Evolutionary conservation across 208 protist species (phyloP), one percentile per base, ranked within the genome.

Genomic region (Herpetomonas tarakana): DNA sequence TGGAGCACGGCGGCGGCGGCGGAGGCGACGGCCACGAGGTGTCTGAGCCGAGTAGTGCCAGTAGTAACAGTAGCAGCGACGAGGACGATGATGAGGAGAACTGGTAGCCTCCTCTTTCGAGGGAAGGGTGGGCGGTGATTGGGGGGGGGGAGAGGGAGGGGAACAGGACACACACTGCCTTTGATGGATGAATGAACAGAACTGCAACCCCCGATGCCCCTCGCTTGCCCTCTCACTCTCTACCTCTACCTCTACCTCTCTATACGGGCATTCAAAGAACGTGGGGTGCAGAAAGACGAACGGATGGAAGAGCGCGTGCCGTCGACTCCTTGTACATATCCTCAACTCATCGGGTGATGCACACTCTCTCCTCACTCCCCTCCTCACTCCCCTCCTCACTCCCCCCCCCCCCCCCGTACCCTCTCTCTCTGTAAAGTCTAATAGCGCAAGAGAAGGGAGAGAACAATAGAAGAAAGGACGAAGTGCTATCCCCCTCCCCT

Each of bases 11-110:
- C 35, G 14, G 14, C 9, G 35, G 35, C 35, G 35, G 14, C 35
- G 14, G 35, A 18, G 35, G 35, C 14, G 59, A 74, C 28, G 35
- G 62, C n/a, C 55, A 73, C n/a, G 65, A 63, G 30, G 21, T 9
- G 14, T 18, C 25, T 6, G 9, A 6, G 11, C 18, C 7, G 9
- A 14, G 14, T 21, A 51, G 45, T 21, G 45, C 45, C 45, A 7
- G 9, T 6, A 18, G 45, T 24, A 24, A 57, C 55, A 39, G 35
- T 53, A 49, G 64, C 54, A 27, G 55, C 46, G n/a, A 62, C 9
- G n/a, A 28, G 29, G 31, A 14, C 63, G 39, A 52, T 60, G 12
- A 27, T 16, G 50, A 35, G 11, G 16, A 6, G 25, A 53, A 55
- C 16, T 49, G n/a, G 58, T 31, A 60, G 9, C 22, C 11, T 50